Conservation (phyloP, 306 rosid species). For the Crotalaria pallida region DNA sequence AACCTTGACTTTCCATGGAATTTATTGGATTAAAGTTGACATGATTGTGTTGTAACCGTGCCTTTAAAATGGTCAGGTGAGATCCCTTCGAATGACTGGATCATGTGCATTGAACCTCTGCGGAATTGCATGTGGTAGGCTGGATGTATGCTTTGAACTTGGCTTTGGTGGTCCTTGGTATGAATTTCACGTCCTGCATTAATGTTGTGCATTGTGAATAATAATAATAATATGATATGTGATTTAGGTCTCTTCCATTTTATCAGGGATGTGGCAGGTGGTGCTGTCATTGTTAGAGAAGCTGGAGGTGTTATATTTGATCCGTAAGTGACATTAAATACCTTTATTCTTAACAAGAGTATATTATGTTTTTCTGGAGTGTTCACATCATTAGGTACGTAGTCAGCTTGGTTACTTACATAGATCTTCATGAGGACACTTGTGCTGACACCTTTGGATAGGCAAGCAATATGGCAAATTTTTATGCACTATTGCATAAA, state of each 20-base stretch:
- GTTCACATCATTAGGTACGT: background rate
- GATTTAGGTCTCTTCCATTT: constrained; percentile 17
- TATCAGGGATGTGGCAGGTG: constrained; percentile 86
- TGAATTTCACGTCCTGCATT: constrained; percentile 10
- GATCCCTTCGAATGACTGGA: constrained; percentile 73
- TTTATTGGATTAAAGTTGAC: background rate
- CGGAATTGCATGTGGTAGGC: constrained; percentile 84
- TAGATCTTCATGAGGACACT: constrained; percentile 20
- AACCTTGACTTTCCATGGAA: background rate
- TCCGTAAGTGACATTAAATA: constrained; percentile 52
- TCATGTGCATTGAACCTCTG: constrained; percentile 85
- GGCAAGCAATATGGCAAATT: constrained; percentile 1
- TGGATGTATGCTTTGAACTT: constrained; percentile 52
- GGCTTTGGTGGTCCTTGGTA: constrained; percentile 96
- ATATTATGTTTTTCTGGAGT: background rate
- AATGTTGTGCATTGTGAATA: background rate
- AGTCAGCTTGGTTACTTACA: background rate
- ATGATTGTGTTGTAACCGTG: constrained; percentile 2
- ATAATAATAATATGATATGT: background rate
- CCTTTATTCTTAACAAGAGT: background rate
- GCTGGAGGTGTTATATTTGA: constrained; percentile 84
- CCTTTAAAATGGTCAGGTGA: constrained; percentile 55
- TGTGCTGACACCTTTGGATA: background rate
- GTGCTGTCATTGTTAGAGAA: constrained; percentile 74
- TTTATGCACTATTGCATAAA: background rate